These are phyloP conservation scores for Termitomyces sp. DNA, from an alignment of 768 basidiomycete species.

Conservation along the genomic window DNA sequence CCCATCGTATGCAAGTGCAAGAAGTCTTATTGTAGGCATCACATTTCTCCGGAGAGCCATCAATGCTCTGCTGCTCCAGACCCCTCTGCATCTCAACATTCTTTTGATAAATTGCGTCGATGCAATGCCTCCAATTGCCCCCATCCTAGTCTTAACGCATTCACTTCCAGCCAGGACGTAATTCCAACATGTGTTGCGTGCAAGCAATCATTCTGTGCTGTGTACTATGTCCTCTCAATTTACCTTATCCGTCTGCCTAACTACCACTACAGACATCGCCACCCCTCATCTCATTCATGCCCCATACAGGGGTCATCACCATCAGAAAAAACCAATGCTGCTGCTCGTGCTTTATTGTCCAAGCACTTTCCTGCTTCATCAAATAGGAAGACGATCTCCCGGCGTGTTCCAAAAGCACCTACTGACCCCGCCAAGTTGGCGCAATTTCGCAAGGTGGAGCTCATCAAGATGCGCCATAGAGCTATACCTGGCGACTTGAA, in stretches of 20 bases:
- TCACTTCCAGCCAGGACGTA: constrained; percentile 25
- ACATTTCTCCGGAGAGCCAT: constrained; percentile 62
- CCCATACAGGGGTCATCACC: constrained; percentile 20
- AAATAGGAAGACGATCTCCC: constrained; percentile 18
- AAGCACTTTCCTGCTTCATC: constrained; percentile 45
- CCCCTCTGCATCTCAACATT: constrained; percentile 8
- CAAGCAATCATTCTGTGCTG: constrained; percentile 57
- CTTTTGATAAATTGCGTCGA: constrained; percentile 36
- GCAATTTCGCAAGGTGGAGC: constrained; percentile 54
- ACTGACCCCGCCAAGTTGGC: constrained; percentile 54
- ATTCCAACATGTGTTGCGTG: constrained; percentile 51
- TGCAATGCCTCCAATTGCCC: constrained; percentile 54
- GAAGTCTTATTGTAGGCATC: constrained; percentile 59
- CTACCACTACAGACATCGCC: constrained; percentile 54
- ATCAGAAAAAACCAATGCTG: constrained; percentile 35
- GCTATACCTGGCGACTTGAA: constrained; percentile 64
- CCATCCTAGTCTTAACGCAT: constrained; percentile 52
- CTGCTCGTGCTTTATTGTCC: constrained; percentile 52
- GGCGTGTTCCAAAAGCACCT: constrained; percentile 32
- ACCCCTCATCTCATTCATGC: constrained; percentile 63
- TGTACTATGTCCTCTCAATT: constrained; percentile 36
- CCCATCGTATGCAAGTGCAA: constrained; percentile 72
- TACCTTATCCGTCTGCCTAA: constrained; percentile 13
- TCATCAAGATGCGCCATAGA: constrained; percentile 75
- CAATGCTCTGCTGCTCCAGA: constrained; percentile 37